Base-by-base conservation (phyloP, 2,329 filamentous ascomycete species). In the Lachnellula occidentalis region DNA sequence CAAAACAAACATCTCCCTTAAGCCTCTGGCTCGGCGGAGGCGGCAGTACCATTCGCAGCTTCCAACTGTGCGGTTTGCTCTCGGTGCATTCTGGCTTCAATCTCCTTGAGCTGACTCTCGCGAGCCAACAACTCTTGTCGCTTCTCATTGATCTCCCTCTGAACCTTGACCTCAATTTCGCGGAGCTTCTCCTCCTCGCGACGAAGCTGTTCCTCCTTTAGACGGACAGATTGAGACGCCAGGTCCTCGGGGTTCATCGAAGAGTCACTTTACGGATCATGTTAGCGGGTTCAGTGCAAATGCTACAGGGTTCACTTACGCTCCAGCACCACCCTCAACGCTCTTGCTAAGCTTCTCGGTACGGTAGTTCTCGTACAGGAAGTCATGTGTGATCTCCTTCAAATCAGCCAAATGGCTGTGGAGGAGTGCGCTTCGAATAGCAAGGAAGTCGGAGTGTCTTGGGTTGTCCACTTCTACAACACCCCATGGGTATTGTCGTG, bases 271-370 rank as follows among this genome's bases (percentile, higher is more conserved):
- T 50, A 22, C 45, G 48, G 53, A 24, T 53, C 39, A 51, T 31
- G 50, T 64, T 57, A 64, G 59, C 48, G 37, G 53, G 47, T 48
- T 64, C 6, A 76, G 69, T 75, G 70, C 51, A 57, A 21, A 42
- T 45, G 37, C 4, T 39, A 42, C 50, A 17, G 43, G 50, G 15
- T 31, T 8, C 57, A 90, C 91, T 66, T 88, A 96, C 91, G 85
- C 84, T 82, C 85, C 83, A 75, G 85, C 81, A 76, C 89, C 88
- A 73, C 90, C 90, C 71, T 96, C 92, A 66, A 99, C 94, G 72
- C 91, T 96, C 90, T 97, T 99, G 80, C 90, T 95, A 68, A 99
- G 88, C 81, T 97, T 97, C 88, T 99, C 94, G 70, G 94, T 99
- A 90, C 94, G 91, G 83, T 99, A 99, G 78, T 99, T 99, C 74